phyloP scores from a whole-genome alignment of 148 eudicot species.

The Persicaria tinctoria region DNA sequence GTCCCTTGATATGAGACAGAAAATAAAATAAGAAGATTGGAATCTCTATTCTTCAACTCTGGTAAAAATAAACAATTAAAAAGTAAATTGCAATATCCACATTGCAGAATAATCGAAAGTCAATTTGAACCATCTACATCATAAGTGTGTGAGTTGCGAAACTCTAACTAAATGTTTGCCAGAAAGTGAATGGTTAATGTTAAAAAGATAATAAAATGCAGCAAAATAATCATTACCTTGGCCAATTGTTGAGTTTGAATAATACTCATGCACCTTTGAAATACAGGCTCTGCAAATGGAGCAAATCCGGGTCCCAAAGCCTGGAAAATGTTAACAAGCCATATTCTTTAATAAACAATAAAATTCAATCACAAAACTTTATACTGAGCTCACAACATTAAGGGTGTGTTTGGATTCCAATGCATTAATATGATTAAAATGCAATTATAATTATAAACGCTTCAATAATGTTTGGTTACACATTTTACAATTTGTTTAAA shows the following conservation, averaged over 20 bases:
- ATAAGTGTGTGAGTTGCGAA: background rate
- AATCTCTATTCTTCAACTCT: background rate
- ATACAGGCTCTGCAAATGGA: constrained; percentile 90
- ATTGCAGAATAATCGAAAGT: too few species aligned
- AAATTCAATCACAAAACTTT: background rate
- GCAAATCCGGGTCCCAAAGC: constrained; percentile 86
- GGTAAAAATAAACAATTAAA: background rate
- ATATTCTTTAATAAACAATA: background rate
- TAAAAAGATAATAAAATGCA: background rate
- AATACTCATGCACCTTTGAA: constrained; percentile 86
- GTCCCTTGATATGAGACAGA: background rate
- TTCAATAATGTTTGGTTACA: too few species aligned
- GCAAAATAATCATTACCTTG: constrained; percentile 40
- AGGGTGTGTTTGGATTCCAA: too few species aligned
- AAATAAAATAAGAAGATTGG: background rate
- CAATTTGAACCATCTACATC: too few species aligned
- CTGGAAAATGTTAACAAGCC: constrained; percentile 34
- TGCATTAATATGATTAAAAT: too few species aligned
- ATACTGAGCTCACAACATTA: background rate
- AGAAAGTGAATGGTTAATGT: background rate
- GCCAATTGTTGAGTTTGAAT: constrained; percentile 85
- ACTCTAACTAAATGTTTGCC: background rate
- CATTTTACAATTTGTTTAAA: too few species aligned
- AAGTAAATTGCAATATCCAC: too few species aligned
- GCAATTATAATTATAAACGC: too few species aligned